phyloP scores from a whole-genome alignment of 2,329 filamentous ascomycete species.

The Parasarocladium wereldwijsianum region DNA sequence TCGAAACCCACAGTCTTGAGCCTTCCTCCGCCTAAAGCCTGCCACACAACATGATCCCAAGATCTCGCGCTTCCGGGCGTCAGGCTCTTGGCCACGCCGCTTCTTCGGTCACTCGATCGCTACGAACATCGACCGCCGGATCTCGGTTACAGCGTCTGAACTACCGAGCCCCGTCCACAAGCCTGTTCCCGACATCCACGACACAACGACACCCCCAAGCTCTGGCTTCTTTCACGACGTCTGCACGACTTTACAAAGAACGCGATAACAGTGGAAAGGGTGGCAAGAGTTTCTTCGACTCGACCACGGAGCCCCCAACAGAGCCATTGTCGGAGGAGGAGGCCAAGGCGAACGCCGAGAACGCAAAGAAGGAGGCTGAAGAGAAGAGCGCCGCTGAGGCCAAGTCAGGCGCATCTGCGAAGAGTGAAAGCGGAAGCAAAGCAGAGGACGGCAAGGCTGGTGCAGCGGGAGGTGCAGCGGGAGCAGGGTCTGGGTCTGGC shows the following conservation, averaged over 20 bases:
- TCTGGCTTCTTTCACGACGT: constrained; percentile 21
- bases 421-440: constrained; percentile 22
- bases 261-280: constrained; percentile 23
- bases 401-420: constrained; percentile 29
- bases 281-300: constrained; percentile 34
- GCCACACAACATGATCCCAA: constrained; percentile 22
- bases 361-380: constrained; percentile 26
- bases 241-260: constrained; percentile 18
- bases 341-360: constrained; percentile 33
- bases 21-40: not conserved
- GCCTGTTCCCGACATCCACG: constrained; percentile 18
- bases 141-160: constrained; percentile 8
- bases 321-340: constrained; percentile 39
- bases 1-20: not conserved
- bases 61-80: constrained; percentile 23
- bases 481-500: constrained; percentile 28
- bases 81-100: constrained; percentile 21
- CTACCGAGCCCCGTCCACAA: constrained; percentile 12
- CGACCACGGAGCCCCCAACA: constrained; percentile 21
- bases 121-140: constrained; percentile 12
- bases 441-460: constrained; percentile 36
- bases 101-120: constrained; percentile 10
- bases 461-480: constrained; percentile 34
- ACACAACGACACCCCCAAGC: constrained; percentile 13
- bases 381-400: constrained; percentile 32